Evolutionary conservation across 1,284 basidiomycete genomes (phyloP).

Genomic region (Phenoliferia sp.): DNA sequence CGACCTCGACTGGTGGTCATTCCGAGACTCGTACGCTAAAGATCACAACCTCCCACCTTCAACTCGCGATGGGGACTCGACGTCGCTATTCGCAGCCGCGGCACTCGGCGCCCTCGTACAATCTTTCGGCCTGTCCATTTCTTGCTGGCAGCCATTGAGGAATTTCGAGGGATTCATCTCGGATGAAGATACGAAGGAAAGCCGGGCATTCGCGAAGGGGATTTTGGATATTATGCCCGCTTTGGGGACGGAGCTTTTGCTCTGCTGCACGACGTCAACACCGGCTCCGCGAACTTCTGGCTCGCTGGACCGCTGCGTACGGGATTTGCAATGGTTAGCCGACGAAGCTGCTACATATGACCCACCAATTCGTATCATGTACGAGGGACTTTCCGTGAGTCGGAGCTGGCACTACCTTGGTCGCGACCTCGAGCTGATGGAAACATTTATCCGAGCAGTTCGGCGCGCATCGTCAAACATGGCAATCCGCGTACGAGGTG

Average conservation of each 20-base stretch:
- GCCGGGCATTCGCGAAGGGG: slow-evolving; percentile 29
- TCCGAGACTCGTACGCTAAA: slow-evolving; percentile 29
- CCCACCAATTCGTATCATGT: slow-evolving; percentile 30
- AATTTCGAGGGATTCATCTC: slow-evolving; percentile 41
- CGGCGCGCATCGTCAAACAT: slow-evolving; percentile 36
- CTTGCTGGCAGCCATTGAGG: slow-evolving; percentile 43
- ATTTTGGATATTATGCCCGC: slow-evolving; percentile 30
- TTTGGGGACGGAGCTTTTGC: slow-evolving; percentile 31
- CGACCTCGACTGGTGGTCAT: slow-evolving; percentile 40
- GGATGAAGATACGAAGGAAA: slow-evolving; percentile 14
- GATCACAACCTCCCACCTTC: slow-evolving; percentile 14
- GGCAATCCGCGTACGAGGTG: slow-evolving; percentile 41
- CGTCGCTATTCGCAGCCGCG: slow-evolving; percentile 35
- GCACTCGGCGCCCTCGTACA: slow-evolving; percentile 35
- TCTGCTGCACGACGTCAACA: slow-evolving; percentile 30
- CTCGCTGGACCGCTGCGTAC: slow-evolving; percentile 33
- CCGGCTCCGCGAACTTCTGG: slow-evolving; percentile 33
- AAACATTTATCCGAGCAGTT: no score
- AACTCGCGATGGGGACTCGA: slow-evolving; percentile 20
- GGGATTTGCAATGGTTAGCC: slow-evolving; percentile 37
- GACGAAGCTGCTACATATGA: slow-evolving; percentile 32
- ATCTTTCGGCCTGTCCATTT: slow-evolving; percentile 36
- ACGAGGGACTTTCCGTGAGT: slow-evolving; percentile 26
- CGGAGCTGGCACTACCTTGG: no score
- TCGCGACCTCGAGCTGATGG: no score